phyloP scores from a whole-genome alignment of 768 basidiomycete genomes.

The Lactifluus piperatus region DNA sequence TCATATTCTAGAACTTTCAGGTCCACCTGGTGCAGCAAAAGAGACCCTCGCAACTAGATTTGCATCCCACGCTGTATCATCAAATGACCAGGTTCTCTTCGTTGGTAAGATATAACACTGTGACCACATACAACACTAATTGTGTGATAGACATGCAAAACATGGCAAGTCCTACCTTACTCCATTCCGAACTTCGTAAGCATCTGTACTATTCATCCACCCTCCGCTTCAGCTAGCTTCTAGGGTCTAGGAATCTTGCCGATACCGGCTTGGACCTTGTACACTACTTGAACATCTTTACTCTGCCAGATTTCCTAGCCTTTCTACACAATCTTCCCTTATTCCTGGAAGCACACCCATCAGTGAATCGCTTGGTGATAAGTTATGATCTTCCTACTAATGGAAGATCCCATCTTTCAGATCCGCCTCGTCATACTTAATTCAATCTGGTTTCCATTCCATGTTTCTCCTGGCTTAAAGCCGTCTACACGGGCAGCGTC shows the following conservation, averaged over 20 bases:
- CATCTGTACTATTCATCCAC: background rate
- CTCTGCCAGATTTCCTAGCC: slow-evolving; percentile 45
- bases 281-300: slow-evolving; percentile 36
- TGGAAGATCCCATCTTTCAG: slow-evolving; percentile 27
- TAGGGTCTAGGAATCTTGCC: slow-evolving; percentile 23
- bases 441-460: slow-evolving; percentile 62
- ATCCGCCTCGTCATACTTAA: slow-evolving; percentile 53
- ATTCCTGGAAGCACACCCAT: slow-evolving; percentile 37
- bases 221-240: background rate
- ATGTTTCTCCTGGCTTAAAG: slow-evolving; percentile 35
- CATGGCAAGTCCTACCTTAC: slow-evolving; percentile 33
- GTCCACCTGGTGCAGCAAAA: slow-evolving; percentile 66
- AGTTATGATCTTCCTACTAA: background rate
- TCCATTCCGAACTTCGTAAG: slow-evolving; percentile 25
- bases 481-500: slow-evolving; percentile 33
- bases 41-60: slow-evolving; percentile 46
- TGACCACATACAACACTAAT: slow-evolving; percentile 6
- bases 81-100: slow-evolving; percentile 48
- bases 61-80: slow-evolving; percentile 38
- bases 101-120: slow-evolving; percentile 39
- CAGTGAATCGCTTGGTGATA: slow-evolving; percentile 28
- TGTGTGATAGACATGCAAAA: slow-evolving; percentile 38
- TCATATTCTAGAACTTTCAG: slow-evolving; percentile 63
- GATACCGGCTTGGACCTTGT: slow-evolving; percentile 24
- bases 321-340: slow-evolving; percentile 47